phyloP scores from a whole-genome alignment of 441 rosid genomes.

The Populus hybrid region DNA sequence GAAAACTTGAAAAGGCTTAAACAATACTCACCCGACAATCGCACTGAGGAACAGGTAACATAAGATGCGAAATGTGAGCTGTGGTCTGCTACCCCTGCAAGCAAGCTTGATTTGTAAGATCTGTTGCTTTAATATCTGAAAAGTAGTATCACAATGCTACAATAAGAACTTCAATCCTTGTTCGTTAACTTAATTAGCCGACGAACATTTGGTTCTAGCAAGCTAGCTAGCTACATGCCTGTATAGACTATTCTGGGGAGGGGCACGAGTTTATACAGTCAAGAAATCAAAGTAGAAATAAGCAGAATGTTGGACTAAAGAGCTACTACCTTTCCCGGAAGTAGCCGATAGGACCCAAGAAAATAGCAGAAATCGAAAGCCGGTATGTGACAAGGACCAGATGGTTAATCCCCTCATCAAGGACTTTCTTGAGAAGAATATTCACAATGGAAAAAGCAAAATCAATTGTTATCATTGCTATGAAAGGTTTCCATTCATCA shows the following conservation, averaged over 20 bases:
- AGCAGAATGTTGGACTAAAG: background rate
- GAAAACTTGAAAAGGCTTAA: background rate
- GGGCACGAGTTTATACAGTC: background rate
- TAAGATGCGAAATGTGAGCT: slow-evolving; percentile 47
- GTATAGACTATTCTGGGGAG: background rate
- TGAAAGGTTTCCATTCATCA: slow-evolving; percentile 40
- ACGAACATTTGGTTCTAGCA: background rate
- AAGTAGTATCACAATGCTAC: background rate
- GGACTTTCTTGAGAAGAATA: slow-evolving; percentile 58
- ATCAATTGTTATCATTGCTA: slow-evolving; percentile 46
- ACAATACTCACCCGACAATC: slow-evolving; percentile 46
- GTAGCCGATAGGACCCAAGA: slow-evolving; percentile 54
- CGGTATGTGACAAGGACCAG: slow-evolving; percentile 62
- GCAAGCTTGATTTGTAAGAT: background rate
- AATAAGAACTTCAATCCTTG: background rate
- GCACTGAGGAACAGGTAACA: slow-evolving; percentile 58
- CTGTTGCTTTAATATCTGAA: background rate
- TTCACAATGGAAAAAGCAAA: slow-evolving; percentile 49
- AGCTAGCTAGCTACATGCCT: background rate
- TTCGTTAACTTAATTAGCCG: background rate
- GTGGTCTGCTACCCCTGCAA: slow-evolving; percentile 57
- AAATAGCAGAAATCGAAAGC: slow-evolving; percentile 41
- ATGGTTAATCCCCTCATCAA: slow-evolving; percentile 46
- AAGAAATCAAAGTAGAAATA: background rate
- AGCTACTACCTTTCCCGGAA: slow-evolving; percentile 51